Percentiles rank a stretch among this genome's conserved stretches.
Conservation (phyloP, 1,139 yeast species). For the Zygoascus hellenicus region DNA sequence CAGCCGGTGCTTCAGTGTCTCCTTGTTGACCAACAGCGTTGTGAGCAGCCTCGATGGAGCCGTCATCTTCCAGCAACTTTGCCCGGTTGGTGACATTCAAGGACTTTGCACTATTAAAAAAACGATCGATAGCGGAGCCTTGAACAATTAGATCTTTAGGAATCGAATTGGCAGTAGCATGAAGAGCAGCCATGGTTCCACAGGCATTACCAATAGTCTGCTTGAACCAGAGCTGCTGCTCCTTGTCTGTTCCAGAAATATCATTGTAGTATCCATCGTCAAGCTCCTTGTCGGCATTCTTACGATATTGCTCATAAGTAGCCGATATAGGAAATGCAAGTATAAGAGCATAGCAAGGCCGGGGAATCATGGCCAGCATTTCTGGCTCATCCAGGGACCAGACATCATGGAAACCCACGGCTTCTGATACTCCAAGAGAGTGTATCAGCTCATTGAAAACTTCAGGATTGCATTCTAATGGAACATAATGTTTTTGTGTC, state of each 20-base stretch:
- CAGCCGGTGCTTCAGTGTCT: conserved; percentile 72
- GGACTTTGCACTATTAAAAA: conserved; percentile 27
- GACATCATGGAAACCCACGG: conserved; percentile 68
- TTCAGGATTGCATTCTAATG: conserved; percentile 86
- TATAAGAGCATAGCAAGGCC: conserved; percentile 71
- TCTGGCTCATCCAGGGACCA: conserved; percentile 80
- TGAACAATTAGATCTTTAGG: conserved; percentile 34
- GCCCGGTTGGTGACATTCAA: conserved; percentile 39
- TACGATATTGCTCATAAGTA: conserved; percentile 50
- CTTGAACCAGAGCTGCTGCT: conserved; percentile 54
- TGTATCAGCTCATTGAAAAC: conserved; percentile 70
- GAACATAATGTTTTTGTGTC: conserved; percentile 45
- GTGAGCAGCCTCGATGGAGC: conserved; percentile 50
- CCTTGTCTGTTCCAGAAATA: conserved; percentile 28
- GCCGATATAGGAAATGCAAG: conserved; percentile 75
- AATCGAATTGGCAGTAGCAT: conserved; percentile 60
- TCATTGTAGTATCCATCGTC: conserved; percentile 24
- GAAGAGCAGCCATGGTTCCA: conserved; percentile 85
- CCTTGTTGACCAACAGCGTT: conserved; percentile 61
- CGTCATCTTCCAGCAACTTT: conserved; percentile 41
- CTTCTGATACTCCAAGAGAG: conserved; percentile 59
- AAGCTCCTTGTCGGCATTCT: conserved; percentile 31
- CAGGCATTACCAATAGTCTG: conserved; percentile 89
- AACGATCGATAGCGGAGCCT: conserved; percentile 31
- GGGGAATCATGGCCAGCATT: conserved; percentile 67